Base-by-base conservation (phyloP, 805 yeast species). In the Yarrowia sp. region DNA sequence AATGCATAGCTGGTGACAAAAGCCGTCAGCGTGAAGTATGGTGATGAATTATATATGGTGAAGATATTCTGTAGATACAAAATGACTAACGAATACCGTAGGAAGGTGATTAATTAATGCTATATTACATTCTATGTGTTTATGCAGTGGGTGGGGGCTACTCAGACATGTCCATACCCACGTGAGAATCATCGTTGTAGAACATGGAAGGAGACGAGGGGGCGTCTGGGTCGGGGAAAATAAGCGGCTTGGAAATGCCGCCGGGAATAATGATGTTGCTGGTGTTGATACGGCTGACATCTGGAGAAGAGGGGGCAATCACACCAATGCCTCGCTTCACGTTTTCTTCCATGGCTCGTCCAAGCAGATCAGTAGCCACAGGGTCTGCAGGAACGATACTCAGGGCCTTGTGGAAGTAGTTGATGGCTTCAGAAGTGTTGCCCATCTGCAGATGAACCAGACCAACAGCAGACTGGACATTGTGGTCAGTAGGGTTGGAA, bases 401-500 rank as follows among this genome's bases (percentile, higher is more conserved):
- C 64, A 95, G 78, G 0, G 97, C 93, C 69, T 84, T 86, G 73
- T 93, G 97, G 63, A 95, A 78, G 35, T 83, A 80, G 68, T 87
- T 89, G 42, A 93, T 86, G 0, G 98, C 93, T 68, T 84, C 84
- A 60, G 80, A 79, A 22, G 80, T 70, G 64, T 86, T 80, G 1
- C 89, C 89, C 67, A 84, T 77, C 71, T 89, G 90, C 72, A 95
- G 79, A 72, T 91, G 81, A 1, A 92, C 85, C 60, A 93, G 80
- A 0, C 97, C 99, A 70, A 95, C 83, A 0, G 98, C 90, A 0
- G 97, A 82, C 68, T 88, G 83, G 4, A 90, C 80, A 70, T 88
- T 90, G 47, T 90, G 81, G 74, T 91, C 95, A 65, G 83, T 83
- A 45, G 86, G 86, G 35, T 90, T 82, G 14, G 87, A 79, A 68